phyloP scores from a whole-genome alignment of 2,329 filamentous ascomycete species.

The Penicillium sp. region DNA sequence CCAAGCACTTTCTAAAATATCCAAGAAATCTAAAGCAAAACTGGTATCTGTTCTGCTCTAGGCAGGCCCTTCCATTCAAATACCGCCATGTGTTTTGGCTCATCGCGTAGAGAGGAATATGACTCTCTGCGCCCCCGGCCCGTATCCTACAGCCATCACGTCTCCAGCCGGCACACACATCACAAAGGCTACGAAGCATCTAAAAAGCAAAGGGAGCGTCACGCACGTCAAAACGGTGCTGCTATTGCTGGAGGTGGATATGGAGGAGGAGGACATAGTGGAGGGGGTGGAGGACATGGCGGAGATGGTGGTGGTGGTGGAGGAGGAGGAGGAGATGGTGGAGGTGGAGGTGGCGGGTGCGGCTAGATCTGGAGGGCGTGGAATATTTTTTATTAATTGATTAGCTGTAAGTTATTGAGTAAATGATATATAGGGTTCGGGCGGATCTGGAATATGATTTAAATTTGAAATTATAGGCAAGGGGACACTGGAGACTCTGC shows the following conservation, averaged over 20 bases:
- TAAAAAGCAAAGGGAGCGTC: not conserved
- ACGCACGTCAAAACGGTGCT: too few species aligned
- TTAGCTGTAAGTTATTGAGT: not conserved
- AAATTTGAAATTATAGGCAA: not conserved
- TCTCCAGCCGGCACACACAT: not conserved
- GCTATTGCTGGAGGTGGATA: not conserved
- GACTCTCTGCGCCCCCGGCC: not conserved
- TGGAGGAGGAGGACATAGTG: not conserved
- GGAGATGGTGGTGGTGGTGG: not conserved
- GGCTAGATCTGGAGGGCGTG: not conserved
- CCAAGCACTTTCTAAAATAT: not conserved
- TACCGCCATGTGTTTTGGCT: conserved; percentile 10
- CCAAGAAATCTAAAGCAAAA: not conserved
- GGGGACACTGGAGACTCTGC: not conserved
- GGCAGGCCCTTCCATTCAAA: not conserved
- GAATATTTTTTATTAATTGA: not conserved
- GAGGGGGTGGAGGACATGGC: not conserved
- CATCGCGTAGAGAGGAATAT: not conserved
- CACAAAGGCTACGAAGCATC: not conserved
- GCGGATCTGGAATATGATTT: not conserved
- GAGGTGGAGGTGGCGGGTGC: conserved; percentile 3
- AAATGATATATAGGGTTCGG: not conserved
- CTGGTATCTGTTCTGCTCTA: not conserved
- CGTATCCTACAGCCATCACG: not conserved
- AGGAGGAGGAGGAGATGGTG: not conserved